Base-by-base conservation (phyloP, 2,329 filamentous ascomycete genomes). In the Trichoderma breve region DNA sequence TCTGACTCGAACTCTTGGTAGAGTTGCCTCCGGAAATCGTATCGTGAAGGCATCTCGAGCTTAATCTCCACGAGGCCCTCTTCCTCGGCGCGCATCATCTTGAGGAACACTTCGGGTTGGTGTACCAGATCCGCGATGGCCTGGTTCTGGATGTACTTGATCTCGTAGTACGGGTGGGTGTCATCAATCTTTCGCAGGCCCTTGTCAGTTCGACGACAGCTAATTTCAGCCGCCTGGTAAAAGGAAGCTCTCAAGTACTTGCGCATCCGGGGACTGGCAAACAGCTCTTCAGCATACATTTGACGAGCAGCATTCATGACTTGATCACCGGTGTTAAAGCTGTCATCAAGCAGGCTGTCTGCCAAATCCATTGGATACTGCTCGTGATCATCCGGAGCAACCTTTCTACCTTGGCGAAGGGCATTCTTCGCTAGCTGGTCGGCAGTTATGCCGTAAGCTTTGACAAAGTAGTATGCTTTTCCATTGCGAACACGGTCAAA, bases 1-100 rank as follows among this genome's bases (percentile, higher is more conserved):
- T 99, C 96, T 0, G 95, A 98, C 74, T 93, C 91, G 74, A 99
- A 97, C 76, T 96, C 92, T 62, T 89, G 87, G 78, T 94, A 92
- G 5, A 99, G 87, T 68, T 92, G 90, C 65, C 90, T 88, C 72
- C 90, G 90, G 84, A 97, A 95, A 39, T 91, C 88, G 7, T 91
- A 89, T 76, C 93, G 91, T 70, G 92, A 90, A 76, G 93, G 90
- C 80, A 98, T 88, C 15, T 88, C 88, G 21, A 98, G 89, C 76
- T 89, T 91, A 70, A 99, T 93, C 72, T 97, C 93, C 15, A 99
- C 88, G 1, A 99, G 85, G 3, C 95, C 95, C 80, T 99, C 96
- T 77, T 96, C 92, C 81, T 99, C 96, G 2, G 96, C 96, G 80
- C 94, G 97, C 81, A 98, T 90, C 96, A 99, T 99, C 83, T 97